Conservation (phyloP, 331 rosid genomes). For the Pyrus hybrid region DNA sequence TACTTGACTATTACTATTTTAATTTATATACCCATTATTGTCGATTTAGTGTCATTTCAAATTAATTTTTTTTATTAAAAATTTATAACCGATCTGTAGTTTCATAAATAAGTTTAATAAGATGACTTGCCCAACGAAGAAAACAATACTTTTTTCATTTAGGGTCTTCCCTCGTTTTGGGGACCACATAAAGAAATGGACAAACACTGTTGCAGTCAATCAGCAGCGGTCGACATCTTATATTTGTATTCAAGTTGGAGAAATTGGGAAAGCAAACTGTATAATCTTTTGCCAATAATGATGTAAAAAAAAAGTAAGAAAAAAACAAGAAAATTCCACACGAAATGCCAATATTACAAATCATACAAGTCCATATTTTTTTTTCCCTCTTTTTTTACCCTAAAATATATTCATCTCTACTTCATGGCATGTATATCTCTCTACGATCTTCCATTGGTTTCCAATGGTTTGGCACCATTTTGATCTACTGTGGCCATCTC, state of each 20-base stretch:
- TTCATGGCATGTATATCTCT: not conserved
- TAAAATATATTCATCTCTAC: not conserved
- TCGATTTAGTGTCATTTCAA: not conserved
- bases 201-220: too few relatives aligned
- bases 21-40: not conserved
- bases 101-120: not conserved
- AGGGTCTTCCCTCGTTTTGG: not conserved
- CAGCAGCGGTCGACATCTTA: too few relatives aligned
- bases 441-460: not conserved
- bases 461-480: not conserved
- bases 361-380: not conserved
- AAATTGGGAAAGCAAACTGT: not conserved
- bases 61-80: too few relatives aligned
- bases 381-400: not conserved
- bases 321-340: not conserved
- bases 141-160: not conserved
- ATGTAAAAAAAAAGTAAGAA: not conserved
- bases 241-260: not conserved
- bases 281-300: not conserved
- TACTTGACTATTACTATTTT: too few relatives aligned
- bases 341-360: not conserved
- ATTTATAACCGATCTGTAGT: too few relatives aligned
- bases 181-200: too few relatives aligned
- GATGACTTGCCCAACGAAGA: not conserved
- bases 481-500: constrained; percentile 4